These are phyloP conservation scores for Vitis hybrid DNA, from an alignment of 177 flowering plant genomes.

Conservation along the genomic window DNA sequence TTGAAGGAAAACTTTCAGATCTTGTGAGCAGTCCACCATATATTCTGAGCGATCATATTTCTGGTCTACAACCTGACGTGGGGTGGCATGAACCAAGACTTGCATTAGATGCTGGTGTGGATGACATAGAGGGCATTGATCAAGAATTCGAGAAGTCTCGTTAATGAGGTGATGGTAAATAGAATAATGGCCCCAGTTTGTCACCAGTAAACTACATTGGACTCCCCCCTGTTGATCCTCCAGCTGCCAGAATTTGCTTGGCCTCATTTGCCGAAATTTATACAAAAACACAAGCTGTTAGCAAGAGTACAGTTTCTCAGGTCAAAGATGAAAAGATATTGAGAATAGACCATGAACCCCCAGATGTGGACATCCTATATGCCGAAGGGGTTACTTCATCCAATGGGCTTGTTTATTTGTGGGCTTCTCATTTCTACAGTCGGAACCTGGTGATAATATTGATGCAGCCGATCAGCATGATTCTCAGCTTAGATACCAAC, in stretches of 20 bases:
- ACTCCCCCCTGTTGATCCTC: no score
- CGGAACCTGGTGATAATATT: conserved; percentile 40
- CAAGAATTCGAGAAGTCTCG: no score
- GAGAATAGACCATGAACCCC: conserved; percentile 80
- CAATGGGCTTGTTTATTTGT: conserved; percentile 77
- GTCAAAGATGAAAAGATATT: conserved; percentile 27
- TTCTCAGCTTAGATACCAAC: conserved; percentile 80
- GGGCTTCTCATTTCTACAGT: conserved; percentile 76
- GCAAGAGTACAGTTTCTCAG: no score
- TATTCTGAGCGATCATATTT: conserved; percentile 69
- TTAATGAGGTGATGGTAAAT: no score
- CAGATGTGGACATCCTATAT: conserved; percentile 74
- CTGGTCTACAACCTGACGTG: conserved; percentile 90
- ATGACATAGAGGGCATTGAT: conserved; percentile 46
- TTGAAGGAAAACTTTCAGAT: conserved; percentile 66
- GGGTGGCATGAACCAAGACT: conserved; percentile 80
- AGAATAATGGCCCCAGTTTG: no score
- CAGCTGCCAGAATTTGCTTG: no score
- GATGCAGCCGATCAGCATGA: conserved; percentile 61
- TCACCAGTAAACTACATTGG: no score
- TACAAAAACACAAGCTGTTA: no score
- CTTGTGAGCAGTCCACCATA: conserved; percentile 93
- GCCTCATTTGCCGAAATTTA: no score
- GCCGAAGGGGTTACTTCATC: conserved; percentile 90
- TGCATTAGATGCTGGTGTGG: conserved; percentile 85